These are phyloP conservation scores for Gossypium davidsonii DNA, from an alignment of 441 rosid genomes.

Conservation along the genomic window DNA sequence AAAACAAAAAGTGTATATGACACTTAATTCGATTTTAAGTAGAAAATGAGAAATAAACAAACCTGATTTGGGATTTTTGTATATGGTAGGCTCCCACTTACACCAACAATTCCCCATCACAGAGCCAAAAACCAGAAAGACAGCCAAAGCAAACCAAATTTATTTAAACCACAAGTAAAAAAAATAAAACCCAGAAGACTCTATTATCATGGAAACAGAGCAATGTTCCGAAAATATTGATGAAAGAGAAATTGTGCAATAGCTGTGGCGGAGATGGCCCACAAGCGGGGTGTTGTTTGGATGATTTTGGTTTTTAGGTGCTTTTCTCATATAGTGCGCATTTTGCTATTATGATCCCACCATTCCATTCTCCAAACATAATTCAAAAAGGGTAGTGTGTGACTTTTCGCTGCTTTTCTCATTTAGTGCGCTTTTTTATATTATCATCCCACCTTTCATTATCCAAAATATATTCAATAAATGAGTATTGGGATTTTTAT, in stretches of 20 bases:
- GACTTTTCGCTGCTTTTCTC: neutral
- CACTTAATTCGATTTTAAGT: neutral
- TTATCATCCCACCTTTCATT: too few relatives aligned
- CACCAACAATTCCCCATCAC: slow-evolving; percentile 76
- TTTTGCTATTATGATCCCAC: slow-evolving; percentile 12
- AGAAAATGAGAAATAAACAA: slow-evolving; percentile 12
- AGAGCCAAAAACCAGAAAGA: slow-evolving; percentile 9
- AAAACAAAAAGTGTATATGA: neutral
- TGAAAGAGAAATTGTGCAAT: slow-evolving; percentile 5
- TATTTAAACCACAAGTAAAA: neutral
- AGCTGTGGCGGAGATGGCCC: neutral
- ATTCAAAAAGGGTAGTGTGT: too few relatives aligned
- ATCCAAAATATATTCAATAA: too few relatives aligned
- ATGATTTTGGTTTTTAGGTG: neutral
- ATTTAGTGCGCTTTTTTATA: too few relatives aligned
- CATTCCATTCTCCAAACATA: neutral
- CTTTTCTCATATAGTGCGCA: slow-evolving; percentile 24
- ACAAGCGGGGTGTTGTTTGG: neutral
- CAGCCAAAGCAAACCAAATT: neutral
- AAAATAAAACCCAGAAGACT: slow-evolving; percentile 9
- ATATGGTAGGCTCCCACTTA: slow-evolving; percentile 56
- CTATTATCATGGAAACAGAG: neutral
- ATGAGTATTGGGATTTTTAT: too few relatives aligned
- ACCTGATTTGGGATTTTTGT: slow-evolving; percentile 75
- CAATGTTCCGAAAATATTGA: slow-evolving; percentile 2